Evolutionary conservation across 352 stramenopile genomes (phyloP).

Genomic region (Phytopythium boreale): DNA sequence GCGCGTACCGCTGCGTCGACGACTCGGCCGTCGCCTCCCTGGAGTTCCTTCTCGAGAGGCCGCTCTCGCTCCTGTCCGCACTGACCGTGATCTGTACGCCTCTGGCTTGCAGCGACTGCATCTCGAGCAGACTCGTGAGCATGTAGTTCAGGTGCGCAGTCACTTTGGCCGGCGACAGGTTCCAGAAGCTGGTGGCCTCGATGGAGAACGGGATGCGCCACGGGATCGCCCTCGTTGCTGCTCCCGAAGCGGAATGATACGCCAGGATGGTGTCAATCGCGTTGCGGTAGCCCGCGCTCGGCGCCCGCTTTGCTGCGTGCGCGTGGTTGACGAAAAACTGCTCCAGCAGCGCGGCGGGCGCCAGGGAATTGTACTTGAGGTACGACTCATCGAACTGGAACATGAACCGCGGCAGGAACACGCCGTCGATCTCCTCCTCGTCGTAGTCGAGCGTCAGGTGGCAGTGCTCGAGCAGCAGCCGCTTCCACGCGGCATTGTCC

Average conservation of each 20-base stretch:
- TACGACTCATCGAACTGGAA: constrained; percentile 22
- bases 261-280: constrained; percentile 18
- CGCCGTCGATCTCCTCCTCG: constrained; percentile 23
- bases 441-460: constrained; percentile 24
- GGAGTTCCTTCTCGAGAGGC: constrained; percentile 6
- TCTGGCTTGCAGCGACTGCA: constrained; percentile 6
- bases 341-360: constrained; percentile 20
- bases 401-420: constrained; percentile 20
- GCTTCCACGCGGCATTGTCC: constrained; percentile 33
- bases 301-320: neutral
- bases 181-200: constrained; percentile 20
- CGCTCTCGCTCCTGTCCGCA: neutral
- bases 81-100: constrained; percentile 5
- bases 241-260: constrained; percentile 8
- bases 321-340: constrained; percentile 24
- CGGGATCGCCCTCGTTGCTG: constrained; percentile 11
- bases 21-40: constrained; percentile 12
- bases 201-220: constrained; percentile 22
- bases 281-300: constrained; percentile 18
- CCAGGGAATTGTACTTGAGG: constrained; percentile 24
- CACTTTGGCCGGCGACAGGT: constrained; percentile 17
- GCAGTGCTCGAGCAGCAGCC: constrained; percentile 26
- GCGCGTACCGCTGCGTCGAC: constrained; percentile 11
- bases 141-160: constrained; percentile 19
- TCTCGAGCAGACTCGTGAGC: constrained; percentile 20